Conservation (phyloP, 2,329 filamentous ascomycete genomes). For the Claviceps africana region DNA sequence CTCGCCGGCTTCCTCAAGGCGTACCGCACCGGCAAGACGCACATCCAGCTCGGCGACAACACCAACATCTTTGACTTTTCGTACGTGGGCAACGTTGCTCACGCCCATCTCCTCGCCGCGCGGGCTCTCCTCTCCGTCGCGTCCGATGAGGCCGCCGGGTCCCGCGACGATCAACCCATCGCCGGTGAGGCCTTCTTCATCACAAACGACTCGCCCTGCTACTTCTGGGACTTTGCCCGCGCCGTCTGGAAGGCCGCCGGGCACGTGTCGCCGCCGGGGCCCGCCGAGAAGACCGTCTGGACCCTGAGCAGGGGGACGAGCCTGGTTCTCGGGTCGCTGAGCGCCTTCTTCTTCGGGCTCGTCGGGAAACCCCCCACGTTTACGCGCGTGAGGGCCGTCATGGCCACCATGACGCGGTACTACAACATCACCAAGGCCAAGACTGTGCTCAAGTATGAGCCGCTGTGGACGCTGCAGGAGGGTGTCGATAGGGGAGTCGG, state of each 20-base stretch:
- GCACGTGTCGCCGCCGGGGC: constrained; percentile 17
- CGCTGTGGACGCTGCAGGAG: constrained; percentile 52
- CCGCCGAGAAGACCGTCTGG: constrained; percentile 41
- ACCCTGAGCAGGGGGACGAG: constrained; percentile 37
- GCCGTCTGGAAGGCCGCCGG: constrained; percentile 58
- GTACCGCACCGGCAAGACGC: constrained; percentile 53
- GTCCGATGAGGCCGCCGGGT: constrained; percentile 40
- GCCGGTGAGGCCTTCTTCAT: constrained; percentile 84
- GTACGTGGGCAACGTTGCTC: constrained; percentile 49
- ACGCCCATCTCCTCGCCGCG: constrained; percentile 73
- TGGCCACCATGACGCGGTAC: constrained; percentile 62
- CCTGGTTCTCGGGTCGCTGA: constrained; percentile 34
- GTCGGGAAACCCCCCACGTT: constrained; percentile 41
- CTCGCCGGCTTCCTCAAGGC: constrained; percentile 62
- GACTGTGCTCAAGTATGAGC: constrained; percentile 52
- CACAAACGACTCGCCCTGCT: constrained; percentile 76
- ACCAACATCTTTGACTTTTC: constrained; percentile 51
- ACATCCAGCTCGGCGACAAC: constrained; percentile 65
- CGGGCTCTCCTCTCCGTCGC: constrained; percentile 52
- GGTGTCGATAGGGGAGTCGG: constrained; percentile 41
- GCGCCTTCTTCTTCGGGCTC: constrained; percentile 37
- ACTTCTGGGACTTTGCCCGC: constrained; percentile 81
- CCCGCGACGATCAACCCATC: constrained; percentile 58
- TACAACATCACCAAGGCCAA: constrained; percentile 67
- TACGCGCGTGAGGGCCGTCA: constrained; percentile 46